Percentiles rank a stretch among this genome's conserved stretches.
Conservation (phyloP, 768 basidiomycete genomes). For the Lentinula boryana region DNA sequence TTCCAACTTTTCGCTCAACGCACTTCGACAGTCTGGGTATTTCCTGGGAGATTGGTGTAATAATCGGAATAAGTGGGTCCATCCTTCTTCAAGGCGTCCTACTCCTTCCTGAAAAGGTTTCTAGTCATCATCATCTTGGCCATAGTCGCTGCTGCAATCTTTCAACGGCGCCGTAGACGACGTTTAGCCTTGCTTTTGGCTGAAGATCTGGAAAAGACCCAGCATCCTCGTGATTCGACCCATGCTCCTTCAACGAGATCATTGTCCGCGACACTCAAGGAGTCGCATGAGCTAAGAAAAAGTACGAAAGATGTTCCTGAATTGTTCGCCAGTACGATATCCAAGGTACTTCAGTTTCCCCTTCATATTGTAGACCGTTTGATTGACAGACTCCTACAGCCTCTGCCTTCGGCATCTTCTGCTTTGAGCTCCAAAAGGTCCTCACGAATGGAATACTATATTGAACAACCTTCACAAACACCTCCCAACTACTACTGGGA, state of each 20-base stretch:
- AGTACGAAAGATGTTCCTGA: not conserved
- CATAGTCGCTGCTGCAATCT: conserved; percentile 15
- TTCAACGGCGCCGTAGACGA: conserved; percentile 8
- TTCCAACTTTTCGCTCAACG: not conserved
- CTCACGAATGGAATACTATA: not conserved
- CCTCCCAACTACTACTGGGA: conserved; percentile 14
- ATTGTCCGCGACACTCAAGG: not conserved
- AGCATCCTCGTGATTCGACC: not conserved
- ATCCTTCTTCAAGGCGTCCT: not conserved
- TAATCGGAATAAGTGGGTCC: conserved; percentile 16
- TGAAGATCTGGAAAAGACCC: not conserved
- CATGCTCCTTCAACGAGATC: not conserved
- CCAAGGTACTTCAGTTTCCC: conserved; percentile 17
- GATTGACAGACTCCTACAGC: not conserved
- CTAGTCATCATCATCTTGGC: conserved; percentile 14
- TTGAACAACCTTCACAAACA: conserved; percentile 9
- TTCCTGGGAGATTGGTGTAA: conserved; percentile 23
- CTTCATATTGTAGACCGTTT: not conserved
- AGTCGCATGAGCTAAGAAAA: not conserved
- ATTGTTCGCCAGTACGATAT: conserved; percentile 10
- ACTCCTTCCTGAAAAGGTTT: not conserved
- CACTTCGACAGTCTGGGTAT: conserved; percentile 13
- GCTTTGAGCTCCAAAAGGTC: conserved; percentile 5
- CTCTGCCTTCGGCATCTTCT: conserved; percentile 1
- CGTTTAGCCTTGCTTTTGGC: not conserved